A percentile compares a stretch with the other conserved stretches of the same genome.
Evolutionary conservation across 805 yeast species (phyloP).

Genomic region (Kodamaea nitidulidarum): DNA sequence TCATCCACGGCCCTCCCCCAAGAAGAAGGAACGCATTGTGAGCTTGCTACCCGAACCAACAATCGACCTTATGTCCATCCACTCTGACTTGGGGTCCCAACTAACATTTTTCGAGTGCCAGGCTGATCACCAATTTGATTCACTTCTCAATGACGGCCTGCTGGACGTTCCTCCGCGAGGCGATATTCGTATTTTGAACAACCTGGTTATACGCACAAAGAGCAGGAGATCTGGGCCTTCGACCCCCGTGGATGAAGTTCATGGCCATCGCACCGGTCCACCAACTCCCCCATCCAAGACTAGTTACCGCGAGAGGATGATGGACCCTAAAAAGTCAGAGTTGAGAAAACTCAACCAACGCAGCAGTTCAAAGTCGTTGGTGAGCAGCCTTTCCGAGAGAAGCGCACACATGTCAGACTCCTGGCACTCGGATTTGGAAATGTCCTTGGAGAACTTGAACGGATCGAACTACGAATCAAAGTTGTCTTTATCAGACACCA

Average conservation of each 20-base stretch:
- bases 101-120: slow-evolving; percentile 1
- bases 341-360: no score
- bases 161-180: slow-evolving; percentile 23
- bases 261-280: not conserved
- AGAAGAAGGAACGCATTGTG: slow-evolving; percentile 5
- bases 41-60: slow-evolving; percentile 14
- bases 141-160: slow-evolving; percentile 19
- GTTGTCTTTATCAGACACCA: no score
- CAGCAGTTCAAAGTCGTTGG: no score
- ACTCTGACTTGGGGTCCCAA: not conserved
- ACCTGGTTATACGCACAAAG: not conserved
- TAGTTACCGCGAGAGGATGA: not conserved
- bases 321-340: no score
- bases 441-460: no score
- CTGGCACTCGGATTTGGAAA: no score
- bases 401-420: no score
- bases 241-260: slow-evolving; percentile 1
- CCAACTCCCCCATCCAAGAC: slow-evolving; percentile 10
- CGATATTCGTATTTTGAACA: slow-evolving; percentile 13
- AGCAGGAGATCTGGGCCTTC: not conserved
- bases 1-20: no score
- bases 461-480: no score
- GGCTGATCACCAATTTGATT: slow-evolving; percentile 13
- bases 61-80: slow-evolving; percentile 8
- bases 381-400: no score